These are phyloP conservation scores for Diphasiastrum complanatum DNA, from an alignment of 83 land plant genomes.

Conservation along the genomic window DNA sequence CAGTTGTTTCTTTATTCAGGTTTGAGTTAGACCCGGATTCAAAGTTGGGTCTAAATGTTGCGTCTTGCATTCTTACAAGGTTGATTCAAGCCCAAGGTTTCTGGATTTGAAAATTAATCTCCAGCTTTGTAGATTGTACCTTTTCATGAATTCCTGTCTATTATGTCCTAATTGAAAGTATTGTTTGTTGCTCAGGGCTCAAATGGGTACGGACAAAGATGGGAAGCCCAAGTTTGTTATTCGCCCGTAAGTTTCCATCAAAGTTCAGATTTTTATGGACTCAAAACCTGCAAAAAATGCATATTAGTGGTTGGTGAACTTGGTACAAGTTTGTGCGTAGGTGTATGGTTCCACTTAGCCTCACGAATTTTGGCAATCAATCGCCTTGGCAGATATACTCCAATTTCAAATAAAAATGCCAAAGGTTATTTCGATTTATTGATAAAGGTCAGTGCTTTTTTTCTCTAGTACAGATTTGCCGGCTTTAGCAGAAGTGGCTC, in stretches of 20 bases:
- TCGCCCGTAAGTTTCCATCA: slow-evolving; percentile 63
- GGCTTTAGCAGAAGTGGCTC: no score
- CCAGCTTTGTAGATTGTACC: neutral
- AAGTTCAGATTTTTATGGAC: neutral
- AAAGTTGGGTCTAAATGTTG: slow-evolving; percentile 61
- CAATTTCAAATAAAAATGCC: slow-evolving; percentile 15
- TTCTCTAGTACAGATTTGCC: no score
- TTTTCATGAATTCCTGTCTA: neutral
- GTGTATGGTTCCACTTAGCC: neutral
- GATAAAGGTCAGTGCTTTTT: slow-evolving; percentile 11
- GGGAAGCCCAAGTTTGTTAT: slow-evolving; percentile 66
- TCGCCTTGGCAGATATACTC: slow-evolving; percentile 11
- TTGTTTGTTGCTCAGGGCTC: slow-evolving; percentile 48
- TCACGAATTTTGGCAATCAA: neutral
- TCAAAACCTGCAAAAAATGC: neutral
- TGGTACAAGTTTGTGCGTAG: slow-evolving; percentile 9
- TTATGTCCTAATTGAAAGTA: neutral
- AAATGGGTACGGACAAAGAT: slow-evolving; percentile 50
- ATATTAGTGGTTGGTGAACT: slow-evolving; percentile 5
- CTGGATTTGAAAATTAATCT: neutral
- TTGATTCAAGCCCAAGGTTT: slow-evolving; percentile 23
- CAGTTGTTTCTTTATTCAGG: no score
- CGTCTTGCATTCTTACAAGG: slow-evolving; percentile 69
- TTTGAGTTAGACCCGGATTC: slow-evolving; percentile 58
- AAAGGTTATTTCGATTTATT: slow-evolving; percentile 14